Percentiles rank a stretch among this genome's conserved stretches.
phyloP scores from a whole-genome alignment of 352 stramenopile species.

The Hyaloperonospora brassicae region DNA sequence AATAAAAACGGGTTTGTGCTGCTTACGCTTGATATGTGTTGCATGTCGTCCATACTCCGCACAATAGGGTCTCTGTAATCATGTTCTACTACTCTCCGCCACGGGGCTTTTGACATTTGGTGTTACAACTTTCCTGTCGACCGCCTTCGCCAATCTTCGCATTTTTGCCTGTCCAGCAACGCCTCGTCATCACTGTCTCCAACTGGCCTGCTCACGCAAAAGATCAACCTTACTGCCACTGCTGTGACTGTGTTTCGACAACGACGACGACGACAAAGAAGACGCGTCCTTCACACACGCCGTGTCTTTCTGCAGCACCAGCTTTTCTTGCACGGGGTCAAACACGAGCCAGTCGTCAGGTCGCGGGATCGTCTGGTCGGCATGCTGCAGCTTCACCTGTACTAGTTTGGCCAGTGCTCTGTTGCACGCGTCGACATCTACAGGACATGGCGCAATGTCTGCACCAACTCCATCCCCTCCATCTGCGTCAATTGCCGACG shows the following conservation, averaged over 20 bases:
- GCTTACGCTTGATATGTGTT: slow-evolving; percentile 13
- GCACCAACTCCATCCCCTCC: slow-evolving; percentile 19
- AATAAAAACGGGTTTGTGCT: slow-evolving; percentile 7
- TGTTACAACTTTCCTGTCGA: slow-evolving; percentile 6
- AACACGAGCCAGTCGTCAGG: slow-evolving; percentile 74
- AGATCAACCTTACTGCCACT: slow-evolving; percentile 19
- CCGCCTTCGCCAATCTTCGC: slow-evolving; percentile 1
- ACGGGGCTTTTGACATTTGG: slow-evolving; percentile 3
- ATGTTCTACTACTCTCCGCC: slow-evolving; percentile 13
- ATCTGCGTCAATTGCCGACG: slow-evolving; percentile 16
- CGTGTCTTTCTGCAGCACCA: slow-evolving; percentile 49
- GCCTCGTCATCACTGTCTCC: slow-evolving; percentile 11
- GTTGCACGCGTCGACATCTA: slow-evolving; percentile 33
- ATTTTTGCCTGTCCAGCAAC: background rate
- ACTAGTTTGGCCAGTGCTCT: slow-evolving; percentile 47
- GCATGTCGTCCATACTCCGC: slow-evolving; percentile 12
- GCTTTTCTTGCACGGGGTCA: slow-evolving; percentile 45
- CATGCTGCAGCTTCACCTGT: slow-evolving; percentile 51
- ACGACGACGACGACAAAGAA: too few species aligned
- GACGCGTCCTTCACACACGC: slow-evolving; percentile 3
- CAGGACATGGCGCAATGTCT: slow-evolving; percentile 11
- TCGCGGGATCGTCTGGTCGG: slow-evolving; percentile 40
- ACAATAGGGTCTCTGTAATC: slow-evolving; percentile 6
- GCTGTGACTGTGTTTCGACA: background rate
- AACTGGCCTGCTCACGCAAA: slow-evolving; percentile 16